Percentiles rank a stretch among this genome's conserved stretches.
phyloP scores from a whole-genome alignment of 2,329 filamentous ascomycete species.

The Colletotrichum sp. region DNA sequence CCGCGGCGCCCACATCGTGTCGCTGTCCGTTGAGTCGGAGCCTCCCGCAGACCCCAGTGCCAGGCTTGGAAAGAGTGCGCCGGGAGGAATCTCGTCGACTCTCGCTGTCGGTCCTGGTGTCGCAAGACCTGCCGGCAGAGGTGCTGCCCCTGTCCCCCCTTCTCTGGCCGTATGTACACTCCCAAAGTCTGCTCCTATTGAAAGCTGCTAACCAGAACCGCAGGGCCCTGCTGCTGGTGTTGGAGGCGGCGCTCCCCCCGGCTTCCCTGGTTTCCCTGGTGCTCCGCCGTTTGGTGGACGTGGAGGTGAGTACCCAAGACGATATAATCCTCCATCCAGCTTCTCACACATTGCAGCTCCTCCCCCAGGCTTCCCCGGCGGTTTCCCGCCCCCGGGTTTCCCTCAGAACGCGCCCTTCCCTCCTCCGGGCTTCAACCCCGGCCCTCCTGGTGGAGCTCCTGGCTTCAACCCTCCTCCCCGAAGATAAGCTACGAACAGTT shows the following conservation, averaged over 20 bases:
- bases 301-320: slow-evolving; percentile 51
- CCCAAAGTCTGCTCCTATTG: not conserved
- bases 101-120: slow-evolving; percentile 87
- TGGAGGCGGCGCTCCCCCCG: slow-evolving; percentile 70
- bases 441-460: slow-evolving; percentile 57
- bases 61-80: slow-evolving; percentile 78
- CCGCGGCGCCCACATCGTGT: slow-evolving; percentile 92
- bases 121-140: slow-evolving; percentile 87
- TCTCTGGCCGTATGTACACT: slow-evolving; percentile 71
- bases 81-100: slow-evolving; percentile 71
- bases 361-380: slow-evolving; percentile 55
- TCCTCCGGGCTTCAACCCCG: slow-evolving; percentile 56
- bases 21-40: slow-evolving; percentile 92
- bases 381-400: slow-evolving; percentile 51
- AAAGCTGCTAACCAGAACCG: not conserved
- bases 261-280: slow-evolving; percentile 59
- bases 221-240: slow-evolving; percentile 85
- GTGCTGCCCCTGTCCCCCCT: slow-evolving; percentile 65
- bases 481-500: slow-evolving; percentile 43
- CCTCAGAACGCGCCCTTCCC: slow-evolving; percentile 44
- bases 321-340: not conserved
- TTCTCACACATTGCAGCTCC: slow-evolving; percentile 43
- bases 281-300: slow-evolving; percentile 54
- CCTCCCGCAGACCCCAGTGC: slow-evolving; percentile 93
- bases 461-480: slow-evolving; percentile 78